Conservation (phyloP, 2,329 filamentous ascomycete species). For the Didymella exigua region DNA sequence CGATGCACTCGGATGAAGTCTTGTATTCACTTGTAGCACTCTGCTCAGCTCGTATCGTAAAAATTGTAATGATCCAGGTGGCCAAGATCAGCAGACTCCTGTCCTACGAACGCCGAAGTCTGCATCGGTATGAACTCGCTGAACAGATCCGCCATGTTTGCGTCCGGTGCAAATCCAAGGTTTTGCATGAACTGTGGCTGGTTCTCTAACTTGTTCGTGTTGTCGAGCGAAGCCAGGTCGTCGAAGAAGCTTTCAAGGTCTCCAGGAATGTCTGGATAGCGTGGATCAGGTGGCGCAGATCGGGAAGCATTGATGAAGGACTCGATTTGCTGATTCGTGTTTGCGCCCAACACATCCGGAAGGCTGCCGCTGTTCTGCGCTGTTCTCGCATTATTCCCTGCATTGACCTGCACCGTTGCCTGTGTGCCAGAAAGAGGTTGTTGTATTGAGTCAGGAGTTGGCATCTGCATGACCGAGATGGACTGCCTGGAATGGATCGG, state of each 20-base stretch:
- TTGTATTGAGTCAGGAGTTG: conserved; percentile 30
- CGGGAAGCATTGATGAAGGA: conserved; percentile 4
- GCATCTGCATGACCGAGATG: conserved; percentile 16
- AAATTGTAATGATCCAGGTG: conserved; percentile 35
- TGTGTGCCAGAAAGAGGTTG: conserved; percentile 15
- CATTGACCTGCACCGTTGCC: conserved; percentile 1
- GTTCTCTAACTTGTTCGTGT: conserved; percentile 58
- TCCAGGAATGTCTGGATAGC: conserved; percentile 47
- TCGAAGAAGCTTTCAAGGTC: conserved; percentile 62
- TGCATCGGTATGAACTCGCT: conserved; percentile 50
- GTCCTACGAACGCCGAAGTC: conserved; percentile 40
- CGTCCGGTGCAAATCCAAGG: conserved; percentile 67
- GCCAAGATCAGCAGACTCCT: conserved; percentile 21
- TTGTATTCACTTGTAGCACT: neutral
- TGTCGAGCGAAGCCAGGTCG: conserved; percentile 63
- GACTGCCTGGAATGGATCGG: conserved; percentile 8
- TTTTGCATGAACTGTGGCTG: conserved; percentile 71
- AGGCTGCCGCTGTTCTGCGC: conserved; percentile 19
- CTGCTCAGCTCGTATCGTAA: conserved; percentile 31
- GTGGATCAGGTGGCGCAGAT: conserved; percentile 23
- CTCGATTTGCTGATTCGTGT: conserved; percentile 11
- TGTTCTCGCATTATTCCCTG: neutral
- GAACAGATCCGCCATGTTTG: conserved; percentile 62
- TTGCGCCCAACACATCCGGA: conserved; percentile 13
- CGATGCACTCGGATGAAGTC: neutral